A percentile compares a stretch with the other conserved stretches of the same genome.
These are phyloP conservation scores for Akanthomyces uredinophilus DNA, from an alignment of 2,329 filamentous ascomycete genomes.

Conservation along the genomic window DNA sequence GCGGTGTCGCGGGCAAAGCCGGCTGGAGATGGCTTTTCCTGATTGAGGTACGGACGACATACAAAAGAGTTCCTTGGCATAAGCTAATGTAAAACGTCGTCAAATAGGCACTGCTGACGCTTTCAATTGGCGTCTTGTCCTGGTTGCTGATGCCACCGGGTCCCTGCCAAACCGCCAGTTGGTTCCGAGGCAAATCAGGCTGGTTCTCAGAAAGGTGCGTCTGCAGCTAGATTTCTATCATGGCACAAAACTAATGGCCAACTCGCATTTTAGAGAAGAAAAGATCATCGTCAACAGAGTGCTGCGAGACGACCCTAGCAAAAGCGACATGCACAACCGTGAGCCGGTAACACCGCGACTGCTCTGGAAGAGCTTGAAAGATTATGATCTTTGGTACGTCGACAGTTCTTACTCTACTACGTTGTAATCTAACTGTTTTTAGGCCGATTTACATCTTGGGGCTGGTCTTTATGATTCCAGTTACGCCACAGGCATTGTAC, in stretches of 20 bases:
- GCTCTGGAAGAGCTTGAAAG: constrained; percentile 44
- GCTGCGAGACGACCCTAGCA: constrained; percentile 51
- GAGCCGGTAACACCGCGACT: constrained; percentile 44
- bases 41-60: constrained; percentile 36
- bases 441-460: constrained; percentile 47
- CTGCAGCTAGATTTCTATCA: too few species aligned
- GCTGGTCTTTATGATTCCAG: constrained; percentile 42
- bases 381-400: constrained; percentile 49
- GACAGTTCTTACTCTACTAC: neutral
- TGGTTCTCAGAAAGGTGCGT: constrained; percentile 24
- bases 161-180: constrained; percentile 43
- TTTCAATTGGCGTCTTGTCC: constrained; percentile 19
- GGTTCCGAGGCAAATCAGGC: constrained; percentile 43
- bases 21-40: constrained; percentile 47
- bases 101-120: constrained; percentile 25
- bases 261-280: constrained; percentile 34
- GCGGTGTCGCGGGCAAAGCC: constrained; percentile 37
- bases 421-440: neutral
- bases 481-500: constrained; percentile 41
- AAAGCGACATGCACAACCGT: constrained; percentile 54
- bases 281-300: constrained; percentile 54
- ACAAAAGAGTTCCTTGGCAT: neutral
- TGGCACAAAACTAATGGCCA: neutral
- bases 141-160: constrained; percentile 23
- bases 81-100: constrained; percentile 2